A percentile compares a stretch with the other conserved stretches of the same genome.
These are phyloP conservation scores for Pleodorina starrii DNA, from an alignment of 139 green algal genomes.

Conservation along the genomic window DNA sequence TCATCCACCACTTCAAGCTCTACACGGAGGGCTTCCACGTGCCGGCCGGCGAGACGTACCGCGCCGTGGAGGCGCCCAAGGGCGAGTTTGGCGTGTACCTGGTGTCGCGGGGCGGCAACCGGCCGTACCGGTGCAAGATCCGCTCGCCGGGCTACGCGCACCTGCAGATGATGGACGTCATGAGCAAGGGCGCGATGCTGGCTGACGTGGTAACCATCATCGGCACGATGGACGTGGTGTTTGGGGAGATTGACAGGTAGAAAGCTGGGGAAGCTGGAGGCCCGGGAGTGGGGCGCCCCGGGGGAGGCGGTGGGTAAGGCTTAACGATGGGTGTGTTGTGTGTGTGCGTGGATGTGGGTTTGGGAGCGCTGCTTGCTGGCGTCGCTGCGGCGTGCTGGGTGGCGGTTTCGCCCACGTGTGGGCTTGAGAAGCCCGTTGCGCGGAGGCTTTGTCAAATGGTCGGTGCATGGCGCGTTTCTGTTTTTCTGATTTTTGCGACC, in stretches of 20 bases:
- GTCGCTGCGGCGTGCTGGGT: background rate
- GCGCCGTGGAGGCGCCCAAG: constrained; percentile 85
- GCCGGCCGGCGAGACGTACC: constrained; percentile 59
- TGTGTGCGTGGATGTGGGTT: too few species aligned
- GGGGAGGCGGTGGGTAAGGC: too few species aligned
- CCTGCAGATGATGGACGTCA: constrained; percentile 82
- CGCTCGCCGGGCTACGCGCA: constrained; percentile 84
- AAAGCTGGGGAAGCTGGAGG: too few species aligned
- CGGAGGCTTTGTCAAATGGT: too few species aligned
- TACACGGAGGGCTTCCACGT: constrained; percentile 79
- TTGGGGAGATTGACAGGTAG: constrained; percentile 85
- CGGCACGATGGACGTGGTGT: constrained; percentile 91
- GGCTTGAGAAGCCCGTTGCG: too few species aligned
- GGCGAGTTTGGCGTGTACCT: constrained; percentile 93
- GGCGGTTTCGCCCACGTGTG: too few species aligned
- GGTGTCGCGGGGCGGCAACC: constrained; percentile 84
- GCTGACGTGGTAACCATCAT: constrained; percentile 93
- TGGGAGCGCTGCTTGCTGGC: background rate
- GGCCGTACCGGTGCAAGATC: constrained; percentile 87
- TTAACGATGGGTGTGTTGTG: too few species aligned
- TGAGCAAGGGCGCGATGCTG: constrained; percentile 83
- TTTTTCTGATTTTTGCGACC: too few species aligned
- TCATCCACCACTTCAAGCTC: constrained; percentile 93
- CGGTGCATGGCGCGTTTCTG: too few species aligned
- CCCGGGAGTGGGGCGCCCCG: too few species aligned